phyloP scores from a whole-genome alignment of 2,329 filamentous ascomycete species.

The Karstenula rhodostoma region DNA sequence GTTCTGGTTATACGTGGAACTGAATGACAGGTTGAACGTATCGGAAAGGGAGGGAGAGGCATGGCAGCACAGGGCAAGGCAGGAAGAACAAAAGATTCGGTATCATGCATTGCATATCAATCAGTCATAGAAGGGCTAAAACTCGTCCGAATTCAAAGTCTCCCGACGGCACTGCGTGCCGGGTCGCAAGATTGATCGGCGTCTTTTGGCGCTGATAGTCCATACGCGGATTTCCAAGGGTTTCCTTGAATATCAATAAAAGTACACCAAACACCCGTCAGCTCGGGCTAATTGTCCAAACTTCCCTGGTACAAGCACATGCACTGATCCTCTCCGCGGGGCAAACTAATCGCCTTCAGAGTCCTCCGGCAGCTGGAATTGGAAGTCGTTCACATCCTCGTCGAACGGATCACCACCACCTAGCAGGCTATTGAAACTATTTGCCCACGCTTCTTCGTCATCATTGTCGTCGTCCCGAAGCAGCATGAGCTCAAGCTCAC shows the following conservation, averaged over 20 bases:
- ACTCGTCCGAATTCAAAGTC: background rate
- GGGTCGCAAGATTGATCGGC: background rate
- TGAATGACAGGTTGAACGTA: background rate
- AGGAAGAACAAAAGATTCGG: background rate
- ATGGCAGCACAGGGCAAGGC: background rate
- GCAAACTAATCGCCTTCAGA: slow-evolving; percentile 24
- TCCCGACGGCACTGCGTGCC: background rate
- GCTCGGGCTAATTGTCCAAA: slow-evolving; percentile 6
- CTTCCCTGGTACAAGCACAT: background rate
- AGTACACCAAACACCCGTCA: slow-evolving; percentile 12
- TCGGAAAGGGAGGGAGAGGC: background rate
- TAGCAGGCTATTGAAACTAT: slow-evolving; percentile 39
- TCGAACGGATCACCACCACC: slow-evolving; percentile 33
- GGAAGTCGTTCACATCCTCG: slow-evolving; percentile 41
- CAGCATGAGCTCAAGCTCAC: slow-evolving; percentile 41
- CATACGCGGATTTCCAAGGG: slow-evolving; percentile 13
- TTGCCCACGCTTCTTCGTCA: slow-evolving; percentile 42
- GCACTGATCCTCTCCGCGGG: background rate
- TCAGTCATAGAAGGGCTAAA: background rate
- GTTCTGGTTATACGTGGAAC: background rate
- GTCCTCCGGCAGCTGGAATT: slow-evolving; percentile 42
- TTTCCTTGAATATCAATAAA: slow-evolving; percentile 19
- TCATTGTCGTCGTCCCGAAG: slow-evolving; percentile 35
- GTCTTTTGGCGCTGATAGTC: background rate
- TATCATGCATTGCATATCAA: slow-evolving; percentile 2